Conservation (phyloP, 2,329 filamentous ascomycete species). For the Calonectria honghensis region DNA sequence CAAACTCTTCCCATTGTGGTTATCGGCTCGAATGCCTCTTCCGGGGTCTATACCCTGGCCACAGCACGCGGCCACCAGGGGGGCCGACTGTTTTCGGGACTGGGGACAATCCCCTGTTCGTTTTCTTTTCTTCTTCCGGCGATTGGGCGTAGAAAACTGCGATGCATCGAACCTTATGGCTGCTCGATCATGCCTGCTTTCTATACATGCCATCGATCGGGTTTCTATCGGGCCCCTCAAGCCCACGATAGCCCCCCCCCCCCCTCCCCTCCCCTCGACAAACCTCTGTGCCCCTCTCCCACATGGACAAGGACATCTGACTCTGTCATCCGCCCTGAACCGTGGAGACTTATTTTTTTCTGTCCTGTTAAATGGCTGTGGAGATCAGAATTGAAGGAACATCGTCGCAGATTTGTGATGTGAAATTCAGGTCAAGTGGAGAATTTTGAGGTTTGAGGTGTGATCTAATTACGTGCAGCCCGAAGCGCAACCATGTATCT, state of each 20-base stretch:
- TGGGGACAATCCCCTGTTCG: conserved; percentile 43
- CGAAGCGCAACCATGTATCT: conserved; percentile 26
- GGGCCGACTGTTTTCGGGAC: conserved; percentile 46
- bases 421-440: conserved; percentile 38
- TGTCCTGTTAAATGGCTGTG: conserved; percentile 17
- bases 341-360: conserved; percentile 2
- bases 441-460: conserved; percentile 34
- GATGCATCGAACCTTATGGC: conserved; percentile 30
- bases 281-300: conserved; percentile 28
- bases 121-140: conserved; percentile 37
- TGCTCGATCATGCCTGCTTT: conserved; percentile 29
- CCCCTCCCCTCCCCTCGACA: conserved; percentile 18
- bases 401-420: conserved; percentile 25
- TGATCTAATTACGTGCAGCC: conserved; percentile 36
- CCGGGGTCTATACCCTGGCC: conserved; percentile 43
- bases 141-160: conserved; percentile 38
- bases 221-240: conserved; percentile 28
- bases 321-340: conserved; percentile 28
- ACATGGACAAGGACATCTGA: conserved; percentile 31
- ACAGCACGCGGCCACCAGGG: conserved; percentile 39
- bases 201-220: conserved; percentile 35
- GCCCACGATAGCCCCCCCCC: conserved; percentile 24
- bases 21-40: conserved; percentile 35
- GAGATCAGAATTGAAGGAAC: conserved; percentile 23
- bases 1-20: conserved; percentile 51